phyloP scores from a whole-genome alignment of 2,329 filamentous ascomycete genomes.

The Rosellinia necatrix region DNA sequence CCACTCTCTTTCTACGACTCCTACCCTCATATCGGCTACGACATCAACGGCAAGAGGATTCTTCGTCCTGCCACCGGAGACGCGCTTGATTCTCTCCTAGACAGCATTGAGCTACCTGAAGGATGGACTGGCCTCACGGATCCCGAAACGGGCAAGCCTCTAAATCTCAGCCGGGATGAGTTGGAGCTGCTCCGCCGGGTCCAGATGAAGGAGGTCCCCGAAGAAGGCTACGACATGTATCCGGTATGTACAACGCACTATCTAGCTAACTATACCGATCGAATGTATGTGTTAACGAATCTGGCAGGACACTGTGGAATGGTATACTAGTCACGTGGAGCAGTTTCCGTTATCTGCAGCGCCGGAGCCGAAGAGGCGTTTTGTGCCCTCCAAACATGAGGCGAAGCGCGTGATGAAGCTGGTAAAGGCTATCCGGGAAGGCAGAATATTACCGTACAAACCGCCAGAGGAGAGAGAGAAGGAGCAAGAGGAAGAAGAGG shows the following conservation, averaged over 20 bases:
- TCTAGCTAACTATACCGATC: neutral
- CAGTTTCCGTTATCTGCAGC: conserved; percentile 94
- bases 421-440: conserved; percentile 92
- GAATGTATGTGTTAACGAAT: conserved; percentile 26
- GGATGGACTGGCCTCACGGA: conserved; percentile 97
- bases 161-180: conserved; percentile 86
- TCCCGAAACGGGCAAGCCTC: conserved; percentile 87
- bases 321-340: conserved; percentile 88
- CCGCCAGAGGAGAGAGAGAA: conserved; percentile 69
- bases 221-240: conserved; percentile 91
- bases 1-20: conserved; percentile 94
- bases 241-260: conserved; percentile 58
- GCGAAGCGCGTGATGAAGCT: conserved; percentile 96
- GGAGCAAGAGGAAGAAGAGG: conserved; percentile 72
- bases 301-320: conserved; percentile 78
- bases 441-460: conserved; percentile 89
- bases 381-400: conserved; percentile 95
- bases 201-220: conserved; percentile 84
- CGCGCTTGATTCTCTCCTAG: conserved; percentile 88
- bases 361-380: conserved; percentile 93
- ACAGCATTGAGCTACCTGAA: conserved; percentile 95
- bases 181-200: conserved; percentile 85
- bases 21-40: conserved; percentile 97
- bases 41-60: conserved; percentile 98
- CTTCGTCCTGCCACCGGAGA: conserved; percentile 94